A percentile compares a stretch with the other conserved stretches of the same genome.
phyloP scores from a whole-genome alignment of 2,329 filamentous ascomycete genomes.

The Xylariaceae sp. region DNA sequence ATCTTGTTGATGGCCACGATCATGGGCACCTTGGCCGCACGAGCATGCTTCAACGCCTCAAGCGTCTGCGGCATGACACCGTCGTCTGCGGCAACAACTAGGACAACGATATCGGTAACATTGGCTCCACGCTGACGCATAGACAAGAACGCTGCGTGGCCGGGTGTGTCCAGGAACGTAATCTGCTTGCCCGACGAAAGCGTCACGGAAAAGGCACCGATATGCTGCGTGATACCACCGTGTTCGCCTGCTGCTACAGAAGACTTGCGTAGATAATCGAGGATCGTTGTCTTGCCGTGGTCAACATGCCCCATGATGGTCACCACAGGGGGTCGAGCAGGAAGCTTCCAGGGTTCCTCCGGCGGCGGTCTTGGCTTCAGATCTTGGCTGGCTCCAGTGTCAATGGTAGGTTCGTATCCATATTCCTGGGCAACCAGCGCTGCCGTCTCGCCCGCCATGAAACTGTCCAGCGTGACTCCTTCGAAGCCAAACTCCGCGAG shows the following conservation, averaged over 20 bases:
- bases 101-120: constrained; percentile 92
- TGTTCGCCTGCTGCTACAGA: constrained; percentile 88
- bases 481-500: constrained; percentile 87
- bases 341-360: constrained; percentile 63
- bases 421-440: constrained; percentile 88
- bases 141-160: constrained; percentile 88
- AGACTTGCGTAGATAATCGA: constrained; percentile 89
- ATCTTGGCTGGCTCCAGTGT: constrained; percentile 61
- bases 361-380: constrained; percentile 63
- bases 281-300: constrained; percentile 93
- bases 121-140: constrained; percentile 96
- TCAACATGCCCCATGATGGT: constrained; percentile 99
- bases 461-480: constrained; percentile 72
- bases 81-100: constrained; percentile 95
- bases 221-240: constrained; percentile 96
- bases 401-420: constrained; percentile 79
- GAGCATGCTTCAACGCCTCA: constrained; percentile 92
- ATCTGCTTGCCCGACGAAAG: constrained; percentile 84
- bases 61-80: constrained; percentile 96
- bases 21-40: constrained; percentile 80
- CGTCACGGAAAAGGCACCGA: constrained; percentile 90
- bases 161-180: constrained; percentile 94
- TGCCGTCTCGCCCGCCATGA: constrained; percentile 86
- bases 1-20: constrained; percentile 98
- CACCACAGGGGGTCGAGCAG: constrained; percentile 80